phyloP scores from a whole-genome alignment of 1,284 basidiomycete species.

The Megacollybia platyphylla region DNA sequence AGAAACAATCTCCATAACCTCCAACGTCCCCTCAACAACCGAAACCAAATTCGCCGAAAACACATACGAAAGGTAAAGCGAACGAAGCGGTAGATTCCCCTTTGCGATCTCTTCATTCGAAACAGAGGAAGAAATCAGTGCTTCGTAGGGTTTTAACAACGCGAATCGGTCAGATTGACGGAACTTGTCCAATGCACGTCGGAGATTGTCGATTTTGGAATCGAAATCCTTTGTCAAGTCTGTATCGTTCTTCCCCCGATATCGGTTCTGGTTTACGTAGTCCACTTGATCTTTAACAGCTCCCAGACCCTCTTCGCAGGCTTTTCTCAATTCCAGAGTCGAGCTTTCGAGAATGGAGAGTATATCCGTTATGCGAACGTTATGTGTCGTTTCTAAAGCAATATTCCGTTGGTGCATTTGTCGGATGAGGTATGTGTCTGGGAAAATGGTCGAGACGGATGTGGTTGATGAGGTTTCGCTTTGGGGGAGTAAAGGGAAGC shows the following conservation, averaged over 20 bases:
- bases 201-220: conserved; percentile 21
- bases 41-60: conserved; percentile 31
- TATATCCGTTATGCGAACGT: conserved; percentile 29
- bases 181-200: conserved; percentile 24
- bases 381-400: conserved; percentile 20
- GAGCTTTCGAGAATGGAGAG: conserved; percentile 32
- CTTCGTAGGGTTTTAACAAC: conserved; percentile 34
- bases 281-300: conserved; percentile 22
- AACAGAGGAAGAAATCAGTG: conserved; percentile 12
- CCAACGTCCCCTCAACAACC: conserved; percentile 27
- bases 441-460: background rate
- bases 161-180: conserved; percentile 23
- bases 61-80: conserved; percentile 33
- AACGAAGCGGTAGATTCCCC: conserved; percentile 17
- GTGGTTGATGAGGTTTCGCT: conserved; percentile 7
- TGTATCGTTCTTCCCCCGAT: conserved; percentile 11
- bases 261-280: conserved; percentile 35
- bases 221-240: conserved; percentile 23
- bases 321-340: conserved; percentile 28
- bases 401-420: conserved; percentile 20
- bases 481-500: background rate
- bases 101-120: background rate
- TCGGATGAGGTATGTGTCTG: conserved; percentile 27
- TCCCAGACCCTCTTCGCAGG: conserved; percentile 21
- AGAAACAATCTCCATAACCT: conserved; percentile 29